A percentile compares a stretch with the other conserved stretches of the same genome.
These are phyloP conservation scores for Ploettnerulaceae sp. DNA, from an alignment of 2,329 filamentous ascomycete genomes.

Conservation along the genomic window DNA sequence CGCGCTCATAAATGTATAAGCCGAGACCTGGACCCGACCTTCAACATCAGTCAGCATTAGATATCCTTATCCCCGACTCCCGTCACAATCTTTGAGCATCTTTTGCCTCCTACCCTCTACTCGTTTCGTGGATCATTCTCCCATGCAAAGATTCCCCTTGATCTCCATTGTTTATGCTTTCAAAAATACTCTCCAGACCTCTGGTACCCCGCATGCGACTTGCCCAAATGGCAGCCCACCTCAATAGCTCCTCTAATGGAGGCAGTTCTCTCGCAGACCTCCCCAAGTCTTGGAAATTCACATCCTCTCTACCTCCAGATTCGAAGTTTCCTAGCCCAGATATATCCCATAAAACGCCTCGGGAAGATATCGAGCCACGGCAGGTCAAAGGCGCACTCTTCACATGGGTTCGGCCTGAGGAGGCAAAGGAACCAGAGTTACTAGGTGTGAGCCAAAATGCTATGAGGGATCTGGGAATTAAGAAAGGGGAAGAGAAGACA, in stretches of 20 bases:
- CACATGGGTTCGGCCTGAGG: slow-evolving; percentile 83
- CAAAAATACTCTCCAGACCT: slow-evolving; percentile 24
- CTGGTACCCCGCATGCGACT: slow-evolving; percentile 36
- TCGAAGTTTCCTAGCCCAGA: slow-evolving; percentile 72
- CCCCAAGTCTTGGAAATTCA: slow-evolving; percentile 62
- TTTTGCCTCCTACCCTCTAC: neutral
- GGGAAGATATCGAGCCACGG: slow-evolving; percentile 71
- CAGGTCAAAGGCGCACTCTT: slow-evolving; percentile 81
- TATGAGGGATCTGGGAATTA: slow-evolving; percentile 75
- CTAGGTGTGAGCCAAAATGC: slow-evolving; percentile 76
- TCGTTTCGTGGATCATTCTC: neutral
- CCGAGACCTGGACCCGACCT: too few species aligned
- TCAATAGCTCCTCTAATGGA: slow-evolving; percentile 26
- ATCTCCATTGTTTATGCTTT: slow-evolving; percentile 28
- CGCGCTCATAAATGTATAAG: slow-evolving; percentile 1
- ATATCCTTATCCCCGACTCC: slow-evolving; percentile 7
- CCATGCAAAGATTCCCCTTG: neutral
- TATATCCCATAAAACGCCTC: slow-evolving; percentile 74
- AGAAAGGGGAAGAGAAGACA: slow-evolving; percentile 59
- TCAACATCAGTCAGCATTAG: slow-evolving; percentile 13
- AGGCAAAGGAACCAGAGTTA: slow-evolving; percentile 67
- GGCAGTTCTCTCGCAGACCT: slow-evolving; percentile 45
- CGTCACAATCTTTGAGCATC: slow-evolving; percentile 4
- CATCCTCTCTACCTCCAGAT: slow-evolving; percentile 69
- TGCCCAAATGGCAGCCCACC: slow-evolving; percentile 42